phyloP scores from a whole-genome alignment of 768 basidiomycete species.

The Trametes sanguinea region DNA sequence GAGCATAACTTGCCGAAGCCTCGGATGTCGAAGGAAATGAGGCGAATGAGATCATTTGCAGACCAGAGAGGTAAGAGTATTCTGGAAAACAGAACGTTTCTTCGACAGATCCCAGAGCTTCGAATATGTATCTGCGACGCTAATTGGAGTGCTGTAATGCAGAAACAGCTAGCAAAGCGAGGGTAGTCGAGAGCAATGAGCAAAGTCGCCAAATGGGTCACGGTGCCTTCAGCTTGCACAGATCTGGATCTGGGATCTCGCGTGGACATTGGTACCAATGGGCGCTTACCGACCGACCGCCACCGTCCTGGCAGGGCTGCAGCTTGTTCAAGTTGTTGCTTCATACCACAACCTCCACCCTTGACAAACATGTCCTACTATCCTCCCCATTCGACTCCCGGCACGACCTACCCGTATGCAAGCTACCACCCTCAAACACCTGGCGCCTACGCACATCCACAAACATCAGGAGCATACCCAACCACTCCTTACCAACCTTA shows the following conservation, averaged over 20 bases:
- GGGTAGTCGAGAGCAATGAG: too few relatives aligned
- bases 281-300: background rate
- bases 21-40: constrained; percentile 36
- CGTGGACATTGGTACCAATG: background rate
- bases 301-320: too few relatives aligned
- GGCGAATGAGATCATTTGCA: constrained; percentile 42
- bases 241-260: constrained; percentile 18
- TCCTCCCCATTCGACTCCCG: constrained; percentile 39
- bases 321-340: too few relatives aligned
- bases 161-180: too few relatives aligned
- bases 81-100: too few relatives aligned
- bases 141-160: too few relatives aligned
- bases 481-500: constrained; percentile 33
- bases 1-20: constrained; percentile 22
- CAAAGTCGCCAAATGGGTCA: too few relatives aligned
- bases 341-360: too few relatives aligned
- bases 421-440: constrained; percentile 45
- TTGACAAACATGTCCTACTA: constrained; percentile 34
- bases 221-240: background rate
- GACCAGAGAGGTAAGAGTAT: too few relatives aligned
- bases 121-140: too few relatives aligned
- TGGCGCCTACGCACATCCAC: constrained; percentile 25
- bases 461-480: constrained; percentile 27
- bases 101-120: too few relatives aligned
- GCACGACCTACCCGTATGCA: constrained; percentile 66